Conservation (phyloP, 1,284 basidiomycete species). For the Salmacisia buchloeana region DNA sequence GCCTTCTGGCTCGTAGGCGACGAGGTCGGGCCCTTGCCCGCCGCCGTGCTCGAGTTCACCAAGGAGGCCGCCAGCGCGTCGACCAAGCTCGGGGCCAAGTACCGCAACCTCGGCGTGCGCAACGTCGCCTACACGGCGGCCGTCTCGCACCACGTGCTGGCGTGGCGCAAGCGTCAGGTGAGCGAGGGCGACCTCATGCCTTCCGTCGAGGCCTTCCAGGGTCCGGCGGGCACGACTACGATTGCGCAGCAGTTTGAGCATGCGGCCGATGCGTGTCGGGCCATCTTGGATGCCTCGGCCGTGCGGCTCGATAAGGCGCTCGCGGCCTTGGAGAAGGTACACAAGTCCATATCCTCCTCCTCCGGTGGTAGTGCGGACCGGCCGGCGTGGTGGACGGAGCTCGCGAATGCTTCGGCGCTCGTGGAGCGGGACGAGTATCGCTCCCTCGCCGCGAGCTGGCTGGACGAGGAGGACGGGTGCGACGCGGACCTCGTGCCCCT, state of each 20-base stretch:
- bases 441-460: neutral
- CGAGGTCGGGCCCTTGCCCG: neutral
- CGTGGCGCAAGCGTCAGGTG: neutral
- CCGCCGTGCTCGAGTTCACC: neutral
- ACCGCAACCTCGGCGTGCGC: neutral
- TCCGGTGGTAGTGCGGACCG: neutral
- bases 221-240: neutral
- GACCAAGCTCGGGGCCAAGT: neutral
- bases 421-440: neutral
- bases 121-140: neutral
- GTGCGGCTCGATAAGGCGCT: neutral
- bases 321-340: neutral
- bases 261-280: neutral
- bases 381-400: neutral
- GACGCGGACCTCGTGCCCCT: conserved; percentile 1
- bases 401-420: neutral
- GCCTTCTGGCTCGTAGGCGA: conserved; percentile 3
- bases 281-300: neutral
- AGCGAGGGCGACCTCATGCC: neutral
- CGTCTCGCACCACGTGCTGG: neutral
- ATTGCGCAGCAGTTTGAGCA: conserved; percentile 3
- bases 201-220: neutral
- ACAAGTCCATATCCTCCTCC: neutral
- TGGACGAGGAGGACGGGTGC: neutral
- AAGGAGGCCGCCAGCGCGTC: neutral